Conservation (phyloP, 257 asterid species). For the Scutellaria galericulata region DNA sequence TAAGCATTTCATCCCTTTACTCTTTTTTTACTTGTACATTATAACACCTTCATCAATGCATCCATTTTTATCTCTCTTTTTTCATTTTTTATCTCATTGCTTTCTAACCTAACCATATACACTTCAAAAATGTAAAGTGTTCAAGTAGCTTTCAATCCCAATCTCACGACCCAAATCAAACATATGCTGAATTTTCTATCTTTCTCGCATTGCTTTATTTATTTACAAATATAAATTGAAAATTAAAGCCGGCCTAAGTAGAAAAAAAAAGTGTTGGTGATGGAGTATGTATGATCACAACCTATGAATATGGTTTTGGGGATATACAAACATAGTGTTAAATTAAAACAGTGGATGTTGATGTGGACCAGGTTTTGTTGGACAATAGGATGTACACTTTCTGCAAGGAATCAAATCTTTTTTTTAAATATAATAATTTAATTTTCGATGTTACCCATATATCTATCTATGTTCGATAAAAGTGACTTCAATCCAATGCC, state of each 20-base stretch:
- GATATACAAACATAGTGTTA: constrained; percentile 29
- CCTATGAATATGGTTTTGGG: constrained; percentile 26
- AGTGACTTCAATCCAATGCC: constrained; percentile 32
- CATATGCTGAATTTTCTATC: no score
- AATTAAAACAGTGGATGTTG: constrained; percentile 39
- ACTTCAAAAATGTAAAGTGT: no score
- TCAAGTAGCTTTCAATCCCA: no score
- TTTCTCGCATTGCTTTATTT: no score
- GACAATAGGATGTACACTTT: constrained; percentile 51
- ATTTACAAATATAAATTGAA: no score
- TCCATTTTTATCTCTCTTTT: no score
- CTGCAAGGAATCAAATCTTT: constrained; percentile 40
- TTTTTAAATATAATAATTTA: not conserved
- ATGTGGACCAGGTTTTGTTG: constrained; percentile 56
- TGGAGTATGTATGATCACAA: constrained; percentile 24
- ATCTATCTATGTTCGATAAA: not conserved
- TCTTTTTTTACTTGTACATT: not conserved
- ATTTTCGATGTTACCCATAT: constrained; percentile 45
- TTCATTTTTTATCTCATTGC: no score
- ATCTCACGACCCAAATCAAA: no score
- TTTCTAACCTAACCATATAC: no score
- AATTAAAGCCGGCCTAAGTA: constrained; percentile 27
- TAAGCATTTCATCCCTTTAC: constrained; percentile 44
- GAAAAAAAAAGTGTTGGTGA: not conserved
- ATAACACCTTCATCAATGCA: not conserved